Evolutionary conservation across 768 basidiomycete genomes (phyloP), one percentile per base, ranked within the genome.

Genomic region (Boletus barrowsii): DNA sequence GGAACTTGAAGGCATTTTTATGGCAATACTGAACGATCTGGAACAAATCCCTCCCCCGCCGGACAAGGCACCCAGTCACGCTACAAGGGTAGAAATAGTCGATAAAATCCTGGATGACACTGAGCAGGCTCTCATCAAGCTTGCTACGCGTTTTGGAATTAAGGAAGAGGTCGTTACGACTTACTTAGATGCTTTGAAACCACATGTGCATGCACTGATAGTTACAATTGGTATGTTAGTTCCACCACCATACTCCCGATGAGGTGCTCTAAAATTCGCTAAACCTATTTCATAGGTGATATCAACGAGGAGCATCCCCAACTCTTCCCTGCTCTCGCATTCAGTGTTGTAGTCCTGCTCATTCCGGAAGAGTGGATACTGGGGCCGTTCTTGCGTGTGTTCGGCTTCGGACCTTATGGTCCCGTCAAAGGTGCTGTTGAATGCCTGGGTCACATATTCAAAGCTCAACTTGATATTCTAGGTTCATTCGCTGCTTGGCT

Each of bases 381-480:
- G 13, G 3, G 42, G n/a, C 62, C 54, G 1, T 52, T 62, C 9
- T 20, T 62, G 3, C 43, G 54, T 1, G 2, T 54, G 15, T 47
- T 62, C 26, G 62, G 62, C 24, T 62, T 62, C 6, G 62, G 62
- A 22, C 62, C 54, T 37, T 8, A 17, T 1, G 62, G 61, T 3
- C 61, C 13, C 35, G 7, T 36, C 35, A 36, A 36, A 17, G 35
- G 35, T 36, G 14, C 11, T 5, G 11, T 17, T 11, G 15, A 36
- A 36, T 6, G 5, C 15, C 15, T 5, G 5, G 14, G 2, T 17
- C 14, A 13, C 14, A n/a, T 8, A 18, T 8, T 39, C 7, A 11
- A n/a, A 49, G 11, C 20, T 35, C 4, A 30, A 39, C 17, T 30
- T 5, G 17, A 20, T 4, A 7, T 18, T 11, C 10, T 43, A 63